Evolutionary conservation across 352 stramenopile species (phyloP).

Genomic region (Pythium biforme): DNA sequence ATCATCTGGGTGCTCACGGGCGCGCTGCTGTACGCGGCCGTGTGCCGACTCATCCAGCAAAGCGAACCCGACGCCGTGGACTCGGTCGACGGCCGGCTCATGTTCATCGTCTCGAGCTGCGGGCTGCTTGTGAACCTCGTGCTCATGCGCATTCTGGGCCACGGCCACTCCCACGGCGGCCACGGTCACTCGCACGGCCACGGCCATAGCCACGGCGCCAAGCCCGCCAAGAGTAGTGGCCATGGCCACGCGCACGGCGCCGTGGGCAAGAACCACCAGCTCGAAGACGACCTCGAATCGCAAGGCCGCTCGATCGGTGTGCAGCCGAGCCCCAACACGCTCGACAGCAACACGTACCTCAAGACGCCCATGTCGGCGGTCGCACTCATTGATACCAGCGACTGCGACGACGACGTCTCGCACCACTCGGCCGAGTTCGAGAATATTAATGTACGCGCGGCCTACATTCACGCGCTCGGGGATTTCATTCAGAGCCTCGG

Average conservation of each 20-base stretch:
- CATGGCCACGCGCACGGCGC: slow-evolving; percentile 23
- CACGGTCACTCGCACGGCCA: slow-evolving; percentile 57
- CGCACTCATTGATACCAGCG: slow-evolving; percentile 54
- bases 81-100: slow-evolving; percentile 92
- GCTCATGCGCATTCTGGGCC: slow-evolving; percentile 91
- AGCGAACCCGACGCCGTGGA: slow-evolving; percentile 38
- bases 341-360: slow-evolving; percentile 44
- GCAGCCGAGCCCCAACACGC: slow-evolving; percentile 43
- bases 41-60: slow-evolving; percentile 75
- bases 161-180: slow-evolving; percentile 53
- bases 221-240: slow-evolving; percentile 5
- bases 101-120: slow-evolving; percentile 93
- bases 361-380: slow-evolving; percentile 79
- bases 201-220: slow-evolving; percentile 28
- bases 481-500: slow-evolving; percentile 97
- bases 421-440: slow-evolving; percentile 48
- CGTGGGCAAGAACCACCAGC: slow-evolving; percentile 22
- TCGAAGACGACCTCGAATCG: slow-evolving; percentile 26
- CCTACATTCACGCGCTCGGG: slow-evolving; percentile 96
- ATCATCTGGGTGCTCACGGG: slow-evolving; percentile 94
- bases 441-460: slow-evolving; percentile 97
- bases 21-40: slow-evolving; percentile 88
- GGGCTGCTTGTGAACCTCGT: slow-evolving; percentile 95
- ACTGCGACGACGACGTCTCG: slow-evolving; percentile 23
- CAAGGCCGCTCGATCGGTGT: slow-evolving; percentile 23